A percentile compares a stretch with the other conserved stretches of the same genome.
phyloP scores from a whole-genome alignment of 129 eudicot genomes.

The Smallanthus sonchifolius region DNA sequence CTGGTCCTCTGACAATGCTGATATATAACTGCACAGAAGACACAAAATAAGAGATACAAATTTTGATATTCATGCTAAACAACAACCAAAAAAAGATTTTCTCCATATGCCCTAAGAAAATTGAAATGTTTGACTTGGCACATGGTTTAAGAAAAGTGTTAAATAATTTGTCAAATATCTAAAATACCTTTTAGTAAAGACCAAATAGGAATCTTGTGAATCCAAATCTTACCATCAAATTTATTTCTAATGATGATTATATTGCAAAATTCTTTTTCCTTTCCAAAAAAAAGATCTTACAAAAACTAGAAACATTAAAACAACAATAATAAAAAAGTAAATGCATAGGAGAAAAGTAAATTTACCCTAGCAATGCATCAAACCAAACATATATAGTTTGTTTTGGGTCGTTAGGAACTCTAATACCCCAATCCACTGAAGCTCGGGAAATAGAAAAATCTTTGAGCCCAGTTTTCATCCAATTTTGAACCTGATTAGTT shows the following conservation, averaged over 20 bases:
- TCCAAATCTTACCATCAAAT: not conserved
- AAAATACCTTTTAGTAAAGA: not conserved
- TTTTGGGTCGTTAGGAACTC: conserved; percentile 73
- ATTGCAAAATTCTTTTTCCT: not conserved
- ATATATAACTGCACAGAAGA: conserved; percentile 56
- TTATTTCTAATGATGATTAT: not conserved
- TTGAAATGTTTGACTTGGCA: not conserved
- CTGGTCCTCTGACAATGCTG: conserved; percentile 65
- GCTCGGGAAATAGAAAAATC: conserved; percentile 98
- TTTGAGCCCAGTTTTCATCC: conserved; percentile 81
- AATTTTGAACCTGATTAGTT: conserved; percentile 74
- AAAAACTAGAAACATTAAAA: not conserved
- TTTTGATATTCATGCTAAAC: conserved; percentile 7
- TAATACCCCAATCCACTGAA: conserved; percentile 95
- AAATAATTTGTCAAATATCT: not conserved
- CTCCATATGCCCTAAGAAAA: not conserved
- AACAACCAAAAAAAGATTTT: too few species aligned
- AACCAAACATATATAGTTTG: conserved; percentile 99
- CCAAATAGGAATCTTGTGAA: not conserved
- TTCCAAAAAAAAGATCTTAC: not conserved
- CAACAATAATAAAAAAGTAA: not conserved
- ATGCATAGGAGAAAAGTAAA: conserved; percentile 1
- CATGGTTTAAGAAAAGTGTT: not conserved
- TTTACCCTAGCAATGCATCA: conserved; percentile 96
- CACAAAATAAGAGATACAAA: not conserved